phyloP scores from a whole-genome alignment of 2,329 filamentous ascomycete genomes.

The Colletotrichum sp. region DNA sequence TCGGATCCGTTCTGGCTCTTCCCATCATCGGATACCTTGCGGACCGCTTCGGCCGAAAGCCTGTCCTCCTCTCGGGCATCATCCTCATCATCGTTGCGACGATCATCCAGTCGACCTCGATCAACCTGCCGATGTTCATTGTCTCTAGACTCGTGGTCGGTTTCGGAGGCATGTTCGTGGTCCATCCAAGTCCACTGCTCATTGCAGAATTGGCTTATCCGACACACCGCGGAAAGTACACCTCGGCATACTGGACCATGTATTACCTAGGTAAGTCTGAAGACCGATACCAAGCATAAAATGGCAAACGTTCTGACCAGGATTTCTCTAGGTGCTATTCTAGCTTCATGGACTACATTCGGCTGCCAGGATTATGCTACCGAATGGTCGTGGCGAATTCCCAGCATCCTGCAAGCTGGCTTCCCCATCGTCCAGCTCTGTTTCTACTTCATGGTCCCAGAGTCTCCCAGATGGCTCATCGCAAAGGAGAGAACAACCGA shows the following conservation, averaged over 20 bases:
- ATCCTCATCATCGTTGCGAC: slow-evolving; percentile 38
- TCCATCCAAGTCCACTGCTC: slow-evolving; percentile 37
- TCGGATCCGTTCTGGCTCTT: slow-evolving; percentile 46
- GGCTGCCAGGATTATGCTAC: slow-evolving; percentile 8
- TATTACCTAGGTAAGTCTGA: slow-evolving; percentile 28
- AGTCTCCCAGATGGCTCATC: slow-evolving; percentile 56
- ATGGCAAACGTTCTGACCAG: background rate
- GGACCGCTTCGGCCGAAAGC: slow-evolving; percentile 42
- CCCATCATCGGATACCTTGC: slow-evolving; percentile 43
- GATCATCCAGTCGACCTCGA: slow-evolving; percentile 38
- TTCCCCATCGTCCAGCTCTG: slow-evolving; percentile 4
- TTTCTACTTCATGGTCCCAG: slow-evolving; percentile 40
- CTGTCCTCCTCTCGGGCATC: slow-evolving; percentile 37
- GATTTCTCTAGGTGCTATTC: slow-evolving; percentile 8
- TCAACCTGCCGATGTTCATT: slow-evolving; percentile 39
- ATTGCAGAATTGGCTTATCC: slow-evolving; percentile 40
- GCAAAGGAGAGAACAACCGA: slow-evolving; percentile 53
- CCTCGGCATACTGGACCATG: slow-evolving; percentile 36
- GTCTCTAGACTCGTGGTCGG: slow-evolving; percentile 35
- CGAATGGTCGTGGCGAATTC: slow-evolving; percentile 9
- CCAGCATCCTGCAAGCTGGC: slow-evolving; percentile 1
- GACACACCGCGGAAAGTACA: slow-evolving; percentile 36
- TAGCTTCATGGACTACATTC: slow-evolving; percentile 22
- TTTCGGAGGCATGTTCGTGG: slow-evolving; percentile 43
- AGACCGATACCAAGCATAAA: background rate